Evolutionary conservation across 75 land plant genomes (phyloP).

Genomic region (Cunninghamia lanceolata): DNA sequence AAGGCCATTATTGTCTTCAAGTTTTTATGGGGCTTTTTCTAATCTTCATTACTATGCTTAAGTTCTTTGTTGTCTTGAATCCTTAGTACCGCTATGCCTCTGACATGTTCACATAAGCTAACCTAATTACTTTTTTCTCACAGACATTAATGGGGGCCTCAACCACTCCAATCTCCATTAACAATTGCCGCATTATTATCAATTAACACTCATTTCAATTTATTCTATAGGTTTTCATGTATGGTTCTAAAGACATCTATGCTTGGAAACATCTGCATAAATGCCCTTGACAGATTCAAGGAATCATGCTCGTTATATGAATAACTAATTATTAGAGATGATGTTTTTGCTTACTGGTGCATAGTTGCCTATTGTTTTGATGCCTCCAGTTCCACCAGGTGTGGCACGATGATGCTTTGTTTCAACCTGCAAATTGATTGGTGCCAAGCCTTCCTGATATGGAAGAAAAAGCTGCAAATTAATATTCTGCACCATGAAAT

Average conservation of each 20-base stretch:
- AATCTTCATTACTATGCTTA: not conserved
- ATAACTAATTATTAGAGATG: not conserved
- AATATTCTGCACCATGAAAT: not conserved
- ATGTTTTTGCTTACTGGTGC: conserved; percentile 50
- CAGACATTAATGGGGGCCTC: not conserved
- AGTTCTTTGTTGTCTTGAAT: not conserved
- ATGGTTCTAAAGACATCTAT: not conserved
- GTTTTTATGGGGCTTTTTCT: not conserved
- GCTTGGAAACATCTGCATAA: not conserved
- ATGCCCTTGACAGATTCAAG: not conserved
- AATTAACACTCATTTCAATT: not conserved
- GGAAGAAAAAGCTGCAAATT: not conserved
- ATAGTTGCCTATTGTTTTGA: conserved; percentile 71
- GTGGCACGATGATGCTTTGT: conserved; percentile 59
- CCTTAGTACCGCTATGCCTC: not conserved
- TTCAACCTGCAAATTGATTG: conserved; percentile 65
- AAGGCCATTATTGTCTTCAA: not conserved
- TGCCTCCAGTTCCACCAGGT: conserved; percentile 77
- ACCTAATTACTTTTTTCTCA: not conserved
- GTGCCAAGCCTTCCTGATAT: conserved; percentile 64
- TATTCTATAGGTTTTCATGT: not conserved
- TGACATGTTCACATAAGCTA: not conserved
- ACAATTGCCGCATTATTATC: not conserved
- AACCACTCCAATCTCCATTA: not conserved
- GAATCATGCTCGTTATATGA: not conserved